phyloP scores from a whole-genome alignment of 768 basidiomycete genomes.

The Pisolithus tinctorius region DNA sequence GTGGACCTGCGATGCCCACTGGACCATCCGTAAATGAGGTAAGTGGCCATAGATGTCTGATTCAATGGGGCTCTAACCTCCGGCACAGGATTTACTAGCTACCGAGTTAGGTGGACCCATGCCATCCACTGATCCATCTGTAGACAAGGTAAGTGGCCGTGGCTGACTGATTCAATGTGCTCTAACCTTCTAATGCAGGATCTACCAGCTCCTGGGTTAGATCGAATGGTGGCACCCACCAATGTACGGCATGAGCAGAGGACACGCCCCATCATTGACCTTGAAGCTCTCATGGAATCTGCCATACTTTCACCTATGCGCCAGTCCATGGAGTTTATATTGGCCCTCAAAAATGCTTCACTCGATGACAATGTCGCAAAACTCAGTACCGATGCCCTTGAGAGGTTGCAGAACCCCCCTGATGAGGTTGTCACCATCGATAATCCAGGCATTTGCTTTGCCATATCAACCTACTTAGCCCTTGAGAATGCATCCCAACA shows the following conservation, averaged over 20 bases:
- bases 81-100: no score
- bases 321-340: background rate
- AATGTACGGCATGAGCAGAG: background rate
- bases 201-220: no score
- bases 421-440: background rate
- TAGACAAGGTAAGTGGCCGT: no score
- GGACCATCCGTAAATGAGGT: no score
- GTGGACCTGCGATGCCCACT: no score
- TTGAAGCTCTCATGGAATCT: background rate
- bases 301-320: background rate
- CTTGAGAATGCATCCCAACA: slow-evolving; percentile 3
- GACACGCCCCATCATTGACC: background rate
- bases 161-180: no score
- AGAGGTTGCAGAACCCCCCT: background rate
- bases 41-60: no score
- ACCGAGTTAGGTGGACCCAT: no score
- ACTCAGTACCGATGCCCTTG: background rate
- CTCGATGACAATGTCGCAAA: background rate
- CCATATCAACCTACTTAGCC: slow-evolving; percentile 4
- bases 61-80: no score
- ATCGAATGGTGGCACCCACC: no score
- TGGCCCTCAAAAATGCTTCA: background rate
- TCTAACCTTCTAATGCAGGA: no score
- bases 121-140: no score
- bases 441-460: background rate